These are phyloP conservation scores for Globisporangium orthogonon DNA, from an alignment of 352 stramenopile species.

Conservation along the genomic window DNA sequence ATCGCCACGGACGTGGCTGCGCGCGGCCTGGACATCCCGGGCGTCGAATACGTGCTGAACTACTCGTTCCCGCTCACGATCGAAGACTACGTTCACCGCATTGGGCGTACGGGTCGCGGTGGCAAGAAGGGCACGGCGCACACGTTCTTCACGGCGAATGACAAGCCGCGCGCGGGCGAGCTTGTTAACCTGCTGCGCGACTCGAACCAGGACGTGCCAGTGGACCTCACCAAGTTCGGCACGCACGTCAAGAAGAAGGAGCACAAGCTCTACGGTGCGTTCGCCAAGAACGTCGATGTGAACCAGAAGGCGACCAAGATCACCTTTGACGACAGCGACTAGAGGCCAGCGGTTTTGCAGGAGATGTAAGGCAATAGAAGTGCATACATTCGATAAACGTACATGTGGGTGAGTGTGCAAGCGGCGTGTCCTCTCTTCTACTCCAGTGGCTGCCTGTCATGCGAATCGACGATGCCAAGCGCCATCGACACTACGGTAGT, in stretches of 20 bases:
- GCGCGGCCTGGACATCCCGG: slow-evolving; percentile 95
- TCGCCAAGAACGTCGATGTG: slow-evolving; percentile 91
- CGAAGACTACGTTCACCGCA: slow-evolving; percentile 96
- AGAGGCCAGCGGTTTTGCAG: slow-evolving; percentile 2
- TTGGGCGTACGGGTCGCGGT: slow-evolving; percentile 92
- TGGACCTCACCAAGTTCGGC: slow-evolving; percentile 96
- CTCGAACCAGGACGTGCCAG: slow-evolving; percentile 90
- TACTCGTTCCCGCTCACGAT: slow-evolving; percentile 98
- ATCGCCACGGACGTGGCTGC: slow-evolving; percentile 97
- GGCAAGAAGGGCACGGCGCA: slow-evolving; percentile 93
- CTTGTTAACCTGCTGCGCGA: slow-evolving; percentile 95
- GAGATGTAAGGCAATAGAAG: background rate
- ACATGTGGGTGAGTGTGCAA: background rate
- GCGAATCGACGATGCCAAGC: too few species aligned
- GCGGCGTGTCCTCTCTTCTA: too few species aligned
- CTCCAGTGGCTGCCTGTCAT: too few species aligned
- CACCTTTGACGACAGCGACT: slow-evolving; percentile 88
- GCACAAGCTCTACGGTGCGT: slow-evolving; percentile 98
- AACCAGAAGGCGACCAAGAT: slow-evolving; percentile 98
- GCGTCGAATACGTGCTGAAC: slow-evolving; percentile 96
- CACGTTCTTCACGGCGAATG: slow-evolving; percentile 97
- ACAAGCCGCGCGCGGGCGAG: slow-evolving; percentile 95
- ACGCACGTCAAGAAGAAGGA: slow-evolving; percentile 99
- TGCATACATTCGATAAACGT: background rate
- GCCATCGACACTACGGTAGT: too few species aligned